Percentiles rank a stretch among this genome's conserved stretches.
These are phyloP conservation scores for Pleurotus ostreatus DNA, from an alignment of 768 basidiomycete species.

Conservation along the genomic window DNA sequence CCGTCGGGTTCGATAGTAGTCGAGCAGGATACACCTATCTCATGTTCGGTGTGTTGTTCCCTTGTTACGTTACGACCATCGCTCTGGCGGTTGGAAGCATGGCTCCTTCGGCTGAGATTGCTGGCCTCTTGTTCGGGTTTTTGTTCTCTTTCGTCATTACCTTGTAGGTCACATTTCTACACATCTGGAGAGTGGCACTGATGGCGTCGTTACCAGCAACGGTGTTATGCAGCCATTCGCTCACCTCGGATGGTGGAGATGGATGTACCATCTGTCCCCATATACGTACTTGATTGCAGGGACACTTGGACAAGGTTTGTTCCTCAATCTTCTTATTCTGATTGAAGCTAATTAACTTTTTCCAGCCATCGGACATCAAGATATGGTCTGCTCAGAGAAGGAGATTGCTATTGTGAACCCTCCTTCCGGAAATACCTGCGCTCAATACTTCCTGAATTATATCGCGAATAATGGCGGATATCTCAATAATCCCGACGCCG, in stretches of 20 bases:
- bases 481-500: slow-evolving; percentile 50
- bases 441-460: slow-evolving; percentile 45
- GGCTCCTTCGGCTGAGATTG: slow-evolving; percentile 41
- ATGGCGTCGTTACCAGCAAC: slow-evolving; percentile 21
- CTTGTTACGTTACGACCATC: slow-evolving; percentile 47
- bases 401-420: slow-evolving; percentile 55
- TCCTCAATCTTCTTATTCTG: background rate
- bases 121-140: slow-evolving; percentile 38
- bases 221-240: slow-evolving; percentile 46
- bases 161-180: slow-evolving; percentile 28
- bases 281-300: slow-evolving; percentile 42
- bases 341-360: background rate
- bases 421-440: slow-evolving; percentile 50
- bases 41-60: slow-evolving; percentile 48
- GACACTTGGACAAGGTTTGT: slow-evolving; percentile 1
- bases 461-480: slow-evolving; percentile 51
- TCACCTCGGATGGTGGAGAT: slow-evolving; percentile 45
- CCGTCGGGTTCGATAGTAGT: slow-evolving; percentile 52
- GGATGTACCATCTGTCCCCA: slow-evolving; percentile 47
- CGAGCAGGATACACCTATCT: slow-evolving; percentile 61
- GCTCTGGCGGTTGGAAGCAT: slow-evolving; percentile 42
- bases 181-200: background rate
- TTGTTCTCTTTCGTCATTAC: slow-evolving; percentile 44
- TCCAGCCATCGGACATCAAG: slow-evolving; percentile 36
- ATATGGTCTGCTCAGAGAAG: slow-evolving; percentile 41